phyloP scores from a whole-genome alignment of 2,329 filamentous ascomycete species.

The Didymella arachidicola region DNA sequence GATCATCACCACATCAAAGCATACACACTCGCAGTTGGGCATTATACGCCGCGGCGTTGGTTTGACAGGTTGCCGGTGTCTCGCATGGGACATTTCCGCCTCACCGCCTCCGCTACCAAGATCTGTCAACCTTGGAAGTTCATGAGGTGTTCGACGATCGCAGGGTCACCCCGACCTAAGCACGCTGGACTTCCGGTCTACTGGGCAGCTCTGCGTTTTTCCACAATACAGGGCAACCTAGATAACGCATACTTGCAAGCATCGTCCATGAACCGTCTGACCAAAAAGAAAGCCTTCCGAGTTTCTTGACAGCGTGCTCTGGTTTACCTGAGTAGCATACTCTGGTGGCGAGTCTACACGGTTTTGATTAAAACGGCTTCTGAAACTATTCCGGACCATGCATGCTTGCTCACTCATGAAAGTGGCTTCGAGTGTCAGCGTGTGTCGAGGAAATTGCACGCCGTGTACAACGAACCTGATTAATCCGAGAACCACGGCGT shows the following conservation, averaged over 20 bases:
- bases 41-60: background rate
- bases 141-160: conserved; percentile 25
- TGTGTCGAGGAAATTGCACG: background rate
- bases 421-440: background rate
- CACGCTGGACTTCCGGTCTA: conserved; percentile 5
- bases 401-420: background rate
- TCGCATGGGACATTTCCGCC: conserved; percentile 7
- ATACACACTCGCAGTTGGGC: conserved; percentile 16
- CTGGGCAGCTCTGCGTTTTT: conserved; percentile 31
- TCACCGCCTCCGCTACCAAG: conserved; percentile 14
- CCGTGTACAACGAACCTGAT: background rate
- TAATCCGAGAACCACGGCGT: background rate
- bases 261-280: background rate
- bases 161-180: conserved; percentile 30
- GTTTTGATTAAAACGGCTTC: background rate
- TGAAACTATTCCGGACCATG: background rate
- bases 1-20: conserved; percentile 26
- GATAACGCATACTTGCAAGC: conserved; percentile 10
- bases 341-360: background rate
- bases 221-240: conserved; percentile 9
- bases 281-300: background rate
- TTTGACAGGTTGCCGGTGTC: conserved; percentile 18
- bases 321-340: background rate
- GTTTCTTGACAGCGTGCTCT: background rate
- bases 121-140: conserved; percentile 14